These are phyloP conservation scores for Closterium sp. DNA, from an alignment of 139 green algal genomes.

Conservation along the genomic window DNA sequence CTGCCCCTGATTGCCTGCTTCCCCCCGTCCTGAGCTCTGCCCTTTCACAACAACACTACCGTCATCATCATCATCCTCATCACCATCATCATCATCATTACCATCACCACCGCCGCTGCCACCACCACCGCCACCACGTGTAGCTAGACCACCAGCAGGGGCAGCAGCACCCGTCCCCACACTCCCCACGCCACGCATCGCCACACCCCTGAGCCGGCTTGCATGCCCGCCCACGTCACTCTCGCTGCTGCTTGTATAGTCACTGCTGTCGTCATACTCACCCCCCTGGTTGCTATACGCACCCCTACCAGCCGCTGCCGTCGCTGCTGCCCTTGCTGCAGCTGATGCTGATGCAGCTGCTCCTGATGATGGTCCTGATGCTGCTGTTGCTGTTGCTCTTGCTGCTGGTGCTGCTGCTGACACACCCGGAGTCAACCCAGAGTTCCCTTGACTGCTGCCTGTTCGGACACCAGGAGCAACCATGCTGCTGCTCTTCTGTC, in stretches of 20 bases:
- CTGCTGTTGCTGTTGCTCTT: neutral
- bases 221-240: neutral
- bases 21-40: neutral
- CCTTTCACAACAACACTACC: neutral
- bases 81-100: neutral
- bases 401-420: neutral
- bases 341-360: neutral
- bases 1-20: neutral
- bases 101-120: too few species aligned
- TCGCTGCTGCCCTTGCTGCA: neutral
- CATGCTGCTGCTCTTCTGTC: neutral
- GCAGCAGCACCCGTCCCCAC: neutral
- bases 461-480: neutral
- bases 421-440: too few species aligned
- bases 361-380: neutral
- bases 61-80: neutral
- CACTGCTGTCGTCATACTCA: neutral
- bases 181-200: neutral
- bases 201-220: neutral
- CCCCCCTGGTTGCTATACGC: neutral
- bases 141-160: too few species aligned
- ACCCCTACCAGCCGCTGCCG: neutral
- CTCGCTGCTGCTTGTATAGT: neutral
- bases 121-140: neutral
- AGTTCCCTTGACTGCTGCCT: neutral